Percentiles rank a stretch among this genome's conserved stretches.
Conservation (phyloP, 139 green algal species). For the Raphidocelis subcapitata region DNA sequence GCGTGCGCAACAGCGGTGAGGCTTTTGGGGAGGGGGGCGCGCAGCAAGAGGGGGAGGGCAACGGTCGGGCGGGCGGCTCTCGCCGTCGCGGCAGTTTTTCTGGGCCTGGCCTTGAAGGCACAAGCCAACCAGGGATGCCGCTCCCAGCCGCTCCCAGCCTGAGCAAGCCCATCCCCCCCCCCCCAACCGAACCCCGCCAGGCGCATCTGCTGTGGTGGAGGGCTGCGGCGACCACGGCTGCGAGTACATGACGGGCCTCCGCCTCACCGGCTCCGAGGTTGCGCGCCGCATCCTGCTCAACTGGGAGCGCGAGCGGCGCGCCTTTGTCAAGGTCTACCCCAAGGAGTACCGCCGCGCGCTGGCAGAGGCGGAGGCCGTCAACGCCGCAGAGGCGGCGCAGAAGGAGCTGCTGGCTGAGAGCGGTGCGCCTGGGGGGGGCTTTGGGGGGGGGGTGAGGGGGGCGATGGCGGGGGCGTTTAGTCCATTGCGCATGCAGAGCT, state of each 20-base stretch:
- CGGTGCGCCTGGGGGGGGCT: too few relatives aligned
- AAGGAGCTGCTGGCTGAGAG: constrained; percentile 43
- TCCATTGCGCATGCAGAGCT: too few relatives aligned
- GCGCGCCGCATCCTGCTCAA: constrained; percentile 66
- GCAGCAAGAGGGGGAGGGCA: too few relatives aligned
- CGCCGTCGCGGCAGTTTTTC: too few relatives aligned
- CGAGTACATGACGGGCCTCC: constrained; percentile 97
- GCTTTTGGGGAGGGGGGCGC: neutral
- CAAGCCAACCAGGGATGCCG: too few relatives aligned
- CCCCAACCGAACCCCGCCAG: too few relatives aligned
- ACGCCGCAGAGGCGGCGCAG: constrained; percentile 58
- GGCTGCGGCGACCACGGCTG: constrained; percentile 90
- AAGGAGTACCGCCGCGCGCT: constrained; percentile 72
- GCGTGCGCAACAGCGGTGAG: constrained; percentile 80
- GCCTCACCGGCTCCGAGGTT: constrained; percentile 70
- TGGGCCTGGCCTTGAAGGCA: too few relatives aligned
- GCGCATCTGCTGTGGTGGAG: constrained; percentile 90
- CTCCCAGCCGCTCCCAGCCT: too few relatives aligned
- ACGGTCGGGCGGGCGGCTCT: too few relatives aligned
- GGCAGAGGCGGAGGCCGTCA: constrained; percentile 53
- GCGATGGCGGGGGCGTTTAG: too few relatives aligned
- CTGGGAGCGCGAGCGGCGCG: constrained; percentile 56
- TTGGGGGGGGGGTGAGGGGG: too few relatives aligned
- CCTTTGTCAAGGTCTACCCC: constrained; percentile 84
- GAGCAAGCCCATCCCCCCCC: too few relatives aligned